Evolutionary conservation across 768 basidiomycete species (phyloP), one percentile per base, ranked within the genome.

Genomic region (Pilatotrama ljubarskyi): DNA sequence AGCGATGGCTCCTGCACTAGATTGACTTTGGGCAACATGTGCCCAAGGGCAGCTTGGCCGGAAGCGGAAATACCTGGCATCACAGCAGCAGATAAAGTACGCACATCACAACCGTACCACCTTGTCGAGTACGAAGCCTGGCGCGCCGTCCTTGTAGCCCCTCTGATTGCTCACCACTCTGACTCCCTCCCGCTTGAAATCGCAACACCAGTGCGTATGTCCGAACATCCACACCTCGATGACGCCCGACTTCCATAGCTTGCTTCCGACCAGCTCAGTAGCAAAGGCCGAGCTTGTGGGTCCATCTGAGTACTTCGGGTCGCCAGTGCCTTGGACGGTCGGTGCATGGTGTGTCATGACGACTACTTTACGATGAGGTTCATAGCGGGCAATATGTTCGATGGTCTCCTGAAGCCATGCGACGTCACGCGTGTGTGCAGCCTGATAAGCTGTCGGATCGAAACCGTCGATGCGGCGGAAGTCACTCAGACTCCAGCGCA

Each of bases 281-380:
- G 71, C 69, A 47, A 74, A 76, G 6, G 69, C 74, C 26, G 70
- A 69, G 54, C 51, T 61, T 25, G 55, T 68, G 14, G 66, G 62
- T 17, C 69, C 61, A 29, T 63, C 73, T 4, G 40, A 38, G 63
- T 58, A 73, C 57, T 63, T 68, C 5, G 75, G 75, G 46, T 77
- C 69, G 25, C 67, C 49, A 9, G 75, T 74, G 14, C 71, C 76
- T 7, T 66, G 55, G 35, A 69, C 61, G 6, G 77, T 77, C 18
- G 77, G 77, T 0, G 77, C 75, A 55, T 79, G 74, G 54, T 79
- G 77, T 15, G 76, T 75, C 61, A 78, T 71, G 5, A 78, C 66
- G 15, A 73, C 65, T 5, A 78, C 59, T 15, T 63, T 44, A 17
- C 75, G 58, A 17, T 69, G 57, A 1, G 71, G 72, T 60, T 75